Evolutionary conservation across 352 stramenopile genomes (phyloP).

Genomic region (Blastocystis sp.): DNA sequence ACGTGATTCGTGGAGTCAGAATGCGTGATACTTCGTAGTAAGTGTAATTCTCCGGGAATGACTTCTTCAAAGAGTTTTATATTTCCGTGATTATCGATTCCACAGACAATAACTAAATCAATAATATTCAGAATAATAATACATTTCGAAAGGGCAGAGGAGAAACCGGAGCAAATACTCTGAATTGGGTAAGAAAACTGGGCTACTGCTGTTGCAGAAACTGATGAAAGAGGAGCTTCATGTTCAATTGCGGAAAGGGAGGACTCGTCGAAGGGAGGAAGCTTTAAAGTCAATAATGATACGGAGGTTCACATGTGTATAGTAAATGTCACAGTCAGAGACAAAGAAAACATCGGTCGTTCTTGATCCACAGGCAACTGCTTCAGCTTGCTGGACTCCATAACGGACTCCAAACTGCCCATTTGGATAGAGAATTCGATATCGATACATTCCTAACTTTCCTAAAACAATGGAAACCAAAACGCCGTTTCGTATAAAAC

Average conservation of each 20-base stretch:
- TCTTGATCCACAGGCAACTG: not conserved
- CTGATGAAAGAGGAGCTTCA: not conserved
- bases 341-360: not conserved
- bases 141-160: not conserved
- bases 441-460: not conserved
- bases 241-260: not conserved
- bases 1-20: not conserved
- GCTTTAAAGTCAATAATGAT: not conserved
- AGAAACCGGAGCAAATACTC: not conserved
- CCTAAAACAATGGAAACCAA: not conserved
- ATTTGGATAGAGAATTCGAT: not conserved
- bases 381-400: not conserved
- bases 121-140: not conserved
- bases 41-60: not conserved
- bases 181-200: not conserved
- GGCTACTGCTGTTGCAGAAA: not conserved
- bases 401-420: not conserved
- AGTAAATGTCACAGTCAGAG: not conserved
- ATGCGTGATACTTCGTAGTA: not conserved
- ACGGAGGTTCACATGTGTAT: not conserved
- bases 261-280: not conserved
- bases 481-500: not conserved
- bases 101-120: not conserved
- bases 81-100: not conserved
- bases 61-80: slow-evolving; percentile 17